phyloP scores from a whole-genome alignment of 2,329 filamentous ascomycete species.

The Kalaharituber pfeilii region DNA sequence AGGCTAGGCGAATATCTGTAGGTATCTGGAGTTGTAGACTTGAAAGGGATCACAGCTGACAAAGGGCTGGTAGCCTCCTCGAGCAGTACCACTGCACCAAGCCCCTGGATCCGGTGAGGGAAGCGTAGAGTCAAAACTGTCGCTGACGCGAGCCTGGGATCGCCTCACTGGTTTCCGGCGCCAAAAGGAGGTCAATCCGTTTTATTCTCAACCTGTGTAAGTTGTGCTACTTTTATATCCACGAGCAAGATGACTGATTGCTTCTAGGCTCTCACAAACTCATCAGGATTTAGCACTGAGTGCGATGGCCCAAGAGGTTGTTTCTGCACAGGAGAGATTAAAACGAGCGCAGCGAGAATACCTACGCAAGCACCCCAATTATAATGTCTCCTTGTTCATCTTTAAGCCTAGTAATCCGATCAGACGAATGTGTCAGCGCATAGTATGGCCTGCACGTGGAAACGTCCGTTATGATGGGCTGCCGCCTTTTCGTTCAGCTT shows the following conservation, averaged over 20 bases:
- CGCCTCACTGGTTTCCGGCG: constrained; percentile 14
- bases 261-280: constrained; percentile 46
- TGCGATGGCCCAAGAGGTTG: constrained; percentile 70
- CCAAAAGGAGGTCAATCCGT: constrained; percentile 67
- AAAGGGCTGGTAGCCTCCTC: background rate
- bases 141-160: constrained; percentile 4
- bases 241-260: too few relatives aligned
- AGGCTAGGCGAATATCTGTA: constrained; percentile 24
- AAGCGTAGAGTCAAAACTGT: background rate
- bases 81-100: background rate
- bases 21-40: background rate
- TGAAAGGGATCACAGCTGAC: background rate
- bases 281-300: constrained; percentile 20
- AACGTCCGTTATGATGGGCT: constrained; percentile 74
- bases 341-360: constrained; percentile 86
- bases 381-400: constrained; percentile 82
- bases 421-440: constrained; percentile 64
- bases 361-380: constrained; percentile 65
- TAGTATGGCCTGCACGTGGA: constrained; percentile 83
- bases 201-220: constrained; percentile 62
- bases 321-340: constrained; percentile 62
- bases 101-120: background rate
- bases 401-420: constrained; percentile 65
- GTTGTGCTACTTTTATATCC: too few relatives aligned
- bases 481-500: constrained; percentile 70